These are phyloP conservation scores for Aspergillus texensis DNA, from an alignment of 2,329 filamentous ascomycete genomes.

Conservation along the genomic window DNA sequence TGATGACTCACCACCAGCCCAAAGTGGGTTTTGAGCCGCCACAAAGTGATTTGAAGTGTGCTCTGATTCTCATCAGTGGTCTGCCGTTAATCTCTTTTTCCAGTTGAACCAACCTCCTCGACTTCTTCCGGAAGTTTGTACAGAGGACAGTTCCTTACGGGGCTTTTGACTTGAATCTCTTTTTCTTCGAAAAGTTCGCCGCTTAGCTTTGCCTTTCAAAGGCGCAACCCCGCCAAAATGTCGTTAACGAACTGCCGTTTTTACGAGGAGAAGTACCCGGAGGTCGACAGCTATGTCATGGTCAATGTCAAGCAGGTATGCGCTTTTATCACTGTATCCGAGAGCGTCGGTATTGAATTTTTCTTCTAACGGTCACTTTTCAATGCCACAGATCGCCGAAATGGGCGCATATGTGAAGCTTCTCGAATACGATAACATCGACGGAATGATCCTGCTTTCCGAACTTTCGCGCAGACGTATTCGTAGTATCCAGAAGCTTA, in stretches of 20 bases:
- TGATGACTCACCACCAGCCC: constrained; percentile 20
- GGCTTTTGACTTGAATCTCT: background rate
- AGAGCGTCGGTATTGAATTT: background rate
- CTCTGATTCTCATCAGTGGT: constrained; percentile 23
- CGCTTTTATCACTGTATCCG: background rate
- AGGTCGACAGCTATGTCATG: constrained; percentile 99
- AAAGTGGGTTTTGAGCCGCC: constrained; percentile 45
- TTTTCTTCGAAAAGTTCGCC: constrained; percentile 5
- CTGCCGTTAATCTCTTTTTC: constrained; percentile 10
- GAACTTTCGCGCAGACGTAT: constrained; percentile 98
- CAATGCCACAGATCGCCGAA: constrained; percentile 76
- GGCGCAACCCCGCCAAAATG: constrained; percentile 66
- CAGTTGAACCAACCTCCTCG: constrained; percentile 13
- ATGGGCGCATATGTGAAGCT: constrained; percentile 99
- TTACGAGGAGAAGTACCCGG: constrained; percentile 96
- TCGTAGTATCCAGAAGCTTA: constrained; percentile 97
- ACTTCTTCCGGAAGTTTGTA: constrained; percentile 14
- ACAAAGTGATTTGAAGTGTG: constrained; percentile 41
- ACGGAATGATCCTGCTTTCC: constrained; percentile 98
- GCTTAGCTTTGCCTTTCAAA: constrained; percentile 19
- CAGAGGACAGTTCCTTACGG: background rate
- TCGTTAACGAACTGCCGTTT: constrained; percentile 96
- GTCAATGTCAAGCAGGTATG: constrained; percentile 96
- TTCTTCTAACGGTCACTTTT: constrained; percentile 18
- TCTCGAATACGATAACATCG: constrained; percentile 99